Percentiles rank a stretch among this genome's conserved stretches.
Evolutionary conservation across 2,329 filamentous ascomycete genomes (phyloP).

Genomic region (Ceratocystis eucalypticola): DNA sequence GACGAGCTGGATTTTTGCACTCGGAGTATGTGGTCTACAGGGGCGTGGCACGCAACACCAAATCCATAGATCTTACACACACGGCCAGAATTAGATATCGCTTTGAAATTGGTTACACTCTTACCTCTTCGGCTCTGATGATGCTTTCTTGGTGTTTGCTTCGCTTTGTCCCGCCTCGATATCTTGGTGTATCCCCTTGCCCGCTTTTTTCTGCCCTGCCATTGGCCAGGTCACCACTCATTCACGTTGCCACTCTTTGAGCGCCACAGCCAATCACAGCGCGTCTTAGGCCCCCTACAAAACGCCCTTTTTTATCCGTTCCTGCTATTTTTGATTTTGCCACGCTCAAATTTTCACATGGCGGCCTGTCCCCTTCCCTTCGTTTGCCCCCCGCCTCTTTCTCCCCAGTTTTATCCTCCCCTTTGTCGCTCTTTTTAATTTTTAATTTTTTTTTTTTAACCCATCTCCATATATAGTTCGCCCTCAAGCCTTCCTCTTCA

Average conservation of each 20-base stretch:
- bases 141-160: not conserved
- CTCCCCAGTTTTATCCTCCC: not conserved
- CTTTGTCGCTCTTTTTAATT: not conserved
- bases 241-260: not conserved
- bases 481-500: constrained; percentile 21
- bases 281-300: too few relatives aligned
- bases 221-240: not conserved
- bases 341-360: not conserved
- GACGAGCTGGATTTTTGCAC: too few relatives aligned
- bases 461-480: constrained; percentile 22
- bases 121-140: not conserved
- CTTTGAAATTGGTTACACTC: not conserved
- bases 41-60: too few relatives aligned
- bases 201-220: constrained; percentile 6
- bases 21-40: too few relatives aligned
- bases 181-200: not conserved
- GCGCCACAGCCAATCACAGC: not conserved
- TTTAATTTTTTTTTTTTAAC: not conserved
- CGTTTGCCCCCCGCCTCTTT: not conserved
- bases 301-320: not conserved
- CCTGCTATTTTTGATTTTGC: not conserved
- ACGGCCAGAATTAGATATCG: too few relatives aligned
- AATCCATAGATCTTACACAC: too few relatives aligned
- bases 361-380: not conserved
- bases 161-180: constrained; percentile 6